Percentiles rank a stretch among this genome's conserved stretches.
Conservation (phyloP, 805 yeast genomes). For the Hermanozyma aechmeae region DNA sequence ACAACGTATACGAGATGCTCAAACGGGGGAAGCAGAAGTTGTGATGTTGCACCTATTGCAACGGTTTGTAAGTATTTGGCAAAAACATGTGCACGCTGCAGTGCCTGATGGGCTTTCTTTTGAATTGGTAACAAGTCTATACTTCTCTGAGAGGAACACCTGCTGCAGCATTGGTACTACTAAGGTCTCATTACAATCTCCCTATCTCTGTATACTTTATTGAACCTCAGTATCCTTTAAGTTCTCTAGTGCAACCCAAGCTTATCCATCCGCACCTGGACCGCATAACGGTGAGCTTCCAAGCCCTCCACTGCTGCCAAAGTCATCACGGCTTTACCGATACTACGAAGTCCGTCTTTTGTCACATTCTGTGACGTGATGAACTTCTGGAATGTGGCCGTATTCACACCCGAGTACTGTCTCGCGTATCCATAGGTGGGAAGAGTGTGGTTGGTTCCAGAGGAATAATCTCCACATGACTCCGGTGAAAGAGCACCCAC, state of each 20-base stretch:
- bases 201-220: neutral
- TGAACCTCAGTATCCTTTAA: neutral
- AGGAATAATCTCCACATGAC: constrained; percentile 95
- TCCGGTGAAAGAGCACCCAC: constrained; percentile 97
- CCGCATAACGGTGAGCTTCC: constrained; percentile 96
- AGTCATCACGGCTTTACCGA: constrained; percentile 95
- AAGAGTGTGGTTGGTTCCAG: constrained; percentile 96
- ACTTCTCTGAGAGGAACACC: too few species aligned
- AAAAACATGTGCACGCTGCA: too few species aligned
- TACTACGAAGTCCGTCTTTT: constrained; percentile 72
- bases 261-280: constrained; percentile 85
- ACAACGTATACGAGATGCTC: constrained; percentile 4
- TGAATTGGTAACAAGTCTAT: too few species aligned
- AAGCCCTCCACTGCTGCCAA: constrained; percentile 94
- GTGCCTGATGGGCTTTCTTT: too few species aligned
- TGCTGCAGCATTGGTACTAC: too few species aligned
- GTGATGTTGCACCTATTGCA: constrained; percentile 5
- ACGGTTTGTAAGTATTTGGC: too few species aligned
- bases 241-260: constrained; percentile 42
- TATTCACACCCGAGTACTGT: constrained; percentile 95
- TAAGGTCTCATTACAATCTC: too few species aligned
- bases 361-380: constrained; percentile 90
- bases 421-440: constrained; percentile 98
- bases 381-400: constrained; percentile 90
- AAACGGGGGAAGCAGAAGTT: neutral